Percentiles rank a stretch among this genome's conserved stretches.
These are phyloP conservation scores for Lepidium campestre DNA, from an alignment of 441 rosid genomes.

Conservation along the genomic window DNA sequence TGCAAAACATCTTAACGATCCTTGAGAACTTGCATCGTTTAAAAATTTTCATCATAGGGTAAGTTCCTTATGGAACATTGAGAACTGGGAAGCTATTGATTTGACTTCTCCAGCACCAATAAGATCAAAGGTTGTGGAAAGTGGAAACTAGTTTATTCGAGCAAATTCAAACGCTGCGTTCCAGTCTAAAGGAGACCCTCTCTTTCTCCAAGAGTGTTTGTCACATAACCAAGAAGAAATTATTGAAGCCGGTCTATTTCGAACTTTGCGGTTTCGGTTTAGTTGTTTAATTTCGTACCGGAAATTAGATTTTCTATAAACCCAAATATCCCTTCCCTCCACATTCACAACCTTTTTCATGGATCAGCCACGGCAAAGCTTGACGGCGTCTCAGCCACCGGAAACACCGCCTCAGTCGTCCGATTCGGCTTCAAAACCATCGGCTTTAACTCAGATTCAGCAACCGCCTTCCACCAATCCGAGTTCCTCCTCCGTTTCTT, in stretches of 20 bases:
- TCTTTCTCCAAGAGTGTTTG: neutral
- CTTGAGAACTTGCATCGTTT: neutral
- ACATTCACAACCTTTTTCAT: conserved; percentile 3
- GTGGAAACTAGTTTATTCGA: neutral
- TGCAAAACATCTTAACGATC: neutral
- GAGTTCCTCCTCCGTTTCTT: conserved; percentile 10
- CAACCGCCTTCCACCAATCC: conserved; percentile 20
- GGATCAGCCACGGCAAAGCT: conserved; percentile 29
- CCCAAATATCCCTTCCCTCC: conserved; percentile 24
- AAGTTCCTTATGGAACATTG: neutral
- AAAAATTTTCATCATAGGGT: neutral
- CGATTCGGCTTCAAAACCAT: conserved; percentile 20
- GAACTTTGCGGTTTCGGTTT: conserved; percentile 7
- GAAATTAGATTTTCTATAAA: neutral
- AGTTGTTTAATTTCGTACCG: neutral
- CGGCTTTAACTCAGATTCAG: conserved; percentile 27
- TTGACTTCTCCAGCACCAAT: neutral
- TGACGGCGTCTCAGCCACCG: conserved; percentile 31
- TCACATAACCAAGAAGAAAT: neutral
- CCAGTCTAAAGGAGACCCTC: neutral
- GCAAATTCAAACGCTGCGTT: neutral
- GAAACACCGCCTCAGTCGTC: conserved; percentile 12
- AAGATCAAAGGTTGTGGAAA: neutral
- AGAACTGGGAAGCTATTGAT: neutral
- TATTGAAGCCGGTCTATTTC: neutral